Base-by-base conservation (phyloP, 371 early-diverging fungal genomes). In the Blakeslea trispora region DNA sequence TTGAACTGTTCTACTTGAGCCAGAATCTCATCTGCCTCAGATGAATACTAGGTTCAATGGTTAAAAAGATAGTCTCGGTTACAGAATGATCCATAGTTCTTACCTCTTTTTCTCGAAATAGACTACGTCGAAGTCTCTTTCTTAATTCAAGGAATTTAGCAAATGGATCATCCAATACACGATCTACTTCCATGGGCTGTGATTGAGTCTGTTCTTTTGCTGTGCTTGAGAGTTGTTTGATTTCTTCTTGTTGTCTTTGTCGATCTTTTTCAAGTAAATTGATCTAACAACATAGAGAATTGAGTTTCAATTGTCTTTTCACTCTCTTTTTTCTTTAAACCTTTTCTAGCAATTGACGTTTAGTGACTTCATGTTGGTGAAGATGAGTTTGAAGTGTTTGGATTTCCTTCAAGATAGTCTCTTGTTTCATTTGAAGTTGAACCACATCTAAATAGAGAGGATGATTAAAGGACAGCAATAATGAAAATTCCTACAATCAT, bases 61-160 rank as follows among this genome's bases (percentile, higher is more conserved):
- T n/a, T n/a, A n/a, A n/a, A n/a, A n/a, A n/a, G n/a, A n/a, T n/a
- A n/a, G n/a, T n/a, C n/a, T n/a, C n/a, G n/a, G n/a, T n/a, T n/a
- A n/a, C n/a, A n/a, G n/a, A n/a, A n/a, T n/a, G n/a, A n/a, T 28
- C 28, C 7, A 5, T 28, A 5, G 3, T 43, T 10, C 21, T 44
- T 62, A 74, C 77, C 63, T 73, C 65, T 45, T 71, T 68, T n/a
- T 40, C 45, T 50, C 61, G 71, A 47, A 76, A 76, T 18, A 76
- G 53, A 22, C 71, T 66, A 53, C 74, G 55, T 46, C 77, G 57
- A 23, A 76, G 40, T 37, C 49, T 58, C 39, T 73, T 76, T 51
- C 77, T 53, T 41, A 76, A 50, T 5, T 66, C 61, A 10, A 76
- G 61, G 22, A 76, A 66, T 11, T 19, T 22, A n/a, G 45, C 34